Percentiles rank a stretch among this genome's conserved stretches.
Evolutionary conservation across 23 red algal genomes (phyloP).

Genomic region (Gracilaria gracilis): DNA sequence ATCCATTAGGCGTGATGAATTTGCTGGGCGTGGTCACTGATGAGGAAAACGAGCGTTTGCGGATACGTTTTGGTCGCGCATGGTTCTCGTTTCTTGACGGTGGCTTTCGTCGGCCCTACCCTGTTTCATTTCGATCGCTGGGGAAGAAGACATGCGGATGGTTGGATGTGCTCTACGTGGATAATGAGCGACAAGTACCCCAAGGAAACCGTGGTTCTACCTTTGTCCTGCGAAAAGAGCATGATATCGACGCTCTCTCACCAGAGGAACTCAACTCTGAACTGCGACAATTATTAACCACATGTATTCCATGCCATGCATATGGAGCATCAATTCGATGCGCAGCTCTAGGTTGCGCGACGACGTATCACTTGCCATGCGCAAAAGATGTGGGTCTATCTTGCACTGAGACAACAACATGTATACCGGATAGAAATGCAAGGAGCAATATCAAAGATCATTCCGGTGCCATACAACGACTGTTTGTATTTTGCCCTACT

Average conservation of each 20-base stretch:
- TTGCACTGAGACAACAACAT: slow-evolving; percentile 10
- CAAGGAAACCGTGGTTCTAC: slow-evolving; percentile 77
- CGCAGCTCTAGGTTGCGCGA: slow-evolving; percentile 3
- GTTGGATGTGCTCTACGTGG: slow-evolving; percentile 87
- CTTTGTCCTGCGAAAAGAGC: slow-evolving; percentile 75
- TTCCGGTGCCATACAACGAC: slow-evolving; percentile 8
- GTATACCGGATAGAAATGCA: background rate
- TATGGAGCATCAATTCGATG: slow-evolving; percentile 35
- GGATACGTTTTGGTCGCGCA: background rate
- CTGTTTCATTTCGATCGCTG: slow-evolving; percentile 28
- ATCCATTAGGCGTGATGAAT: too few species aligned
- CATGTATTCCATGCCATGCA: background rate
- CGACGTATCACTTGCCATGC: slow-evolving; percentile 35
- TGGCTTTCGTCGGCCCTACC: background rate
- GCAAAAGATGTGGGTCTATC: slow-evolving; percentile 18
- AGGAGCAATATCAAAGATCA: background rate
- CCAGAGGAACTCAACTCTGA: background rate
- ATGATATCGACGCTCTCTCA: background rate
- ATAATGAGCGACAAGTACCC: slow-evolving; percentile 79
- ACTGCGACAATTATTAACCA: background rate
- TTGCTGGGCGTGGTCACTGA: too few species aligned
- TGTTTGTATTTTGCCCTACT: slow-evolving; percentile 40
- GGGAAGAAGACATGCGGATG: slow-evolving; percentile 77
- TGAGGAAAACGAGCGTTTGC: background rate
- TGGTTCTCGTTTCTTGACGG: slow-evolving; percentile 1